phyloP scores from a whole-genome alignment of 805 yeast genomes.

The Alloascoidea hylecoeti region DNA sequence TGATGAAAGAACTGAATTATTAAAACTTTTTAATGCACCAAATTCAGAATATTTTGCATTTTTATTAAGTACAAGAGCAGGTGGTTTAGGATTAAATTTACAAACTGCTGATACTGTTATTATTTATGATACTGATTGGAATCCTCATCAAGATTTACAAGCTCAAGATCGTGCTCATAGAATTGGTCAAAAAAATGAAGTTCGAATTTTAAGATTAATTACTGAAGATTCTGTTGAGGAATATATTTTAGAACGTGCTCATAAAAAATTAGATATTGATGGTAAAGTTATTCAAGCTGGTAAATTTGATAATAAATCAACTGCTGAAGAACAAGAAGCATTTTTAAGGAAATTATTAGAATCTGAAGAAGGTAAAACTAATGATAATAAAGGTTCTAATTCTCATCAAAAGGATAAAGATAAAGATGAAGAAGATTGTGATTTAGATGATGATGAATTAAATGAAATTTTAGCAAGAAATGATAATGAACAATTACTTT shows the following conservation, averaged over 20 bases:
- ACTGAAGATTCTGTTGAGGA: slow-evolving; percentile 79
- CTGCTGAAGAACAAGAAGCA: slow-evolving; percentile 80
- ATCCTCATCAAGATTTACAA: slow-evolving; percentile 84
- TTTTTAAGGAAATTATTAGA: slow-evolving; percentile 58
- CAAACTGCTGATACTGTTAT: slow-evolving; percentile 84
- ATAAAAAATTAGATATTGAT: slow-evolving; percentile 72
- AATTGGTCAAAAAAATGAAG: slow-evolving; percentile 83
- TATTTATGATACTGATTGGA: slow-evolving; percentile 84
- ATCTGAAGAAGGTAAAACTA: slow-evolving; percentile 40
- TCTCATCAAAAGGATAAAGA: slow-evolving; percentile 41
- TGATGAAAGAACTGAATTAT: slow-evolving; percentile 66
- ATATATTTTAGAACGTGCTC: slow-evolving; percentile 69
- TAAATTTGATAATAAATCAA: slow-evolving; percentile 76
- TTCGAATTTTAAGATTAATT: slow-evolving; percentile 64
- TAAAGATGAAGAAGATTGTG: slow-evolving; percentile 33
- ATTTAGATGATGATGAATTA: slow-evolving; percentile 56
- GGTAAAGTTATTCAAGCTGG: slow-evolving; percentile 89
- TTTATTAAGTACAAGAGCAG: slow-evolving; percentile 74
- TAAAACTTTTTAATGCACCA: slow-evolving; percentile 63
- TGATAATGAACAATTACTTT: slow-evolving; percentile 43
- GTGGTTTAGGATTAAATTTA: slow-evolving; percentile 76
- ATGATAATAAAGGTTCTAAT: too few relatives aligned
- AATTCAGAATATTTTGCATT: slow-evolving; percentile 68
- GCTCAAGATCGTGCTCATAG: slow-evolving; percentile 88
- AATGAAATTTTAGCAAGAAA: slow-evolving; percentile 59